Base-by-base conservation (phyloP, 495 filamentous ascomycete species). In the Penicillium fimorum region DNA sequence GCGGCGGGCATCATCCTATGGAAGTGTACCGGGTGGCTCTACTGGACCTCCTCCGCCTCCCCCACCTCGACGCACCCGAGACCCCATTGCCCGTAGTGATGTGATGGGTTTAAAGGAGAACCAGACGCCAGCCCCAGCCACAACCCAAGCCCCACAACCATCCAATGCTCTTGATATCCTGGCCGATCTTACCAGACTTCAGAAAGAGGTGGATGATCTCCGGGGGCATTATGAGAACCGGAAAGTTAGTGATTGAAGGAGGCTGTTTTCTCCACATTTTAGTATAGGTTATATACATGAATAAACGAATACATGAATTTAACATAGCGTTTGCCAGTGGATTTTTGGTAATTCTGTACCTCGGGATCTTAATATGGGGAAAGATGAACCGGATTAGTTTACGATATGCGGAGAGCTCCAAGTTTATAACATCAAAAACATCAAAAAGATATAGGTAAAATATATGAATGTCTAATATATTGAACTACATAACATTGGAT, bases 171-270 rank as follows among this genome's bases (percentile, higher is more conserved):
- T 70, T 30, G 83, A 87, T 64, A 84, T 89, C 40, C 58, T 91
- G 55, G 87, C 85, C 2, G 86, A 89, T 70, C 71, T 91, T 35
- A 76, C 82, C 7, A 80, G 82, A 45, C 67, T 91, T 55, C 87
- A 87, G 68, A 81, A 78, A 68, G 87, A 91, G 65, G 87, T 91
- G 44, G 87, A 91, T 70, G 84, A 83, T 46, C 66, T 89, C 33
- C 78, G 85, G 58, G 84, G 82, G 1, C 79, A 79, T 55, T 84
- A 80, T 57, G 78, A 76, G 50, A 70, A 49, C 50, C 67, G 63
- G 38, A 66, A 68, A 42, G 59, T 58, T 44, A 70, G 44, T 60
- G 47, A 56, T 20, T 15, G 9, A 48, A 32, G 60, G 56, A 6
- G 60, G 56, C 60, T 62, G 60, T 41, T 45, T 61, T 40, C 46